Conservation (phyloP, 2,329 filamentous ascomycete genomes). For the Cytospora schulzeri region DNA sequence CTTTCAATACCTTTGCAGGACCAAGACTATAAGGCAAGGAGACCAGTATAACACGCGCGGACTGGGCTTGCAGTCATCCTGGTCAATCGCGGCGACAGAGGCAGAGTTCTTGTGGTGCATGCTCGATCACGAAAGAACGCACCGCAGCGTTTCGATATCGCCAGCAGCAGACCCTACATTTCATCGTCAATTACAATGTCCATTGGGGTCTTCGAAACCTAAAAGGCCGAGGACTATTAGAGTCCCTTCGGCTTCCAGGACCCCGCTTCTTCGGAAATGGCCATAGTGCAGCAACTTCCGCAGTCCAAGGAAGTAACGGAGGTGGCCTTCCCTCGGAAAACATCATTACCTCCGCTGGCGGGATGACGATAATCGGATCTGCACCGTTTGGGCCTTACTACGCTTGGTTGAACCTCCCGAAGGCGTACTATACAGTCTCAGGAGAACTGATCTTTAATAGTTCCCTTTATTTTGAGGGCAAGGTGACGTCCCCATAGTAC, state of each 20-base stretch:
- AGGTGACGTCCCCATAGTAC: neutral
- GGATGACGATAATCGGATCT: neutral
- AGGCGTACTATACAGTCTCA: neutral
- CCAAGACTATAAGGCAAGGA: neutral
- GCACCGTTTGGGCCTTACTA: neutral
- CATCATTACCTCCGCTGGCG: neutral
- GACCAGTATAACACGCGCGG: neutral
- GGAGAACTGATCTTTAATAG: neutral
- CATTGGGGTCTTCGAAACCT: neutral
- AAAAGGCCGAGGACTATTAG: neutral
- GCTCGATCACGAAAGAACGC: neutral
- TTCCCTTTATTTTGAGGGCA: neutral
- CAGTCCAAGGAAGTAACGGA: neutral
- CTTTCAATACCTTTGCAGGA: neutral
- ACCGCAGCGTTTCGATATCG: neutral
- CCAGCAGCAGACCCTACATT: neutral
- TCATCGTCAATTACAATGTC: neutral
- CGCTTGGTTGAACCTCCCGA: too few species aligned
- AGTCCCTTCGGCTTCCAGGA: neutral
- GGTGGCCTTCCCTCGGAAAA: neutral
- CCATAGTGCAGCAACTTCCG: neutral
- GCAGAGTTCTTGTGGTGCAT: neutral
- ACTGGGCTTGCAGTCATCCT: neutral
- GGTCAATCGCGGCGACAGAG: neutral
- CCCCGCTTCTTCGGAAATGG: neutral